These are phyloP conservation scores for Diplodia corticola DNA, from an alignment of 2,329 filamentous ascomycete genomes.

Conservation along the genomic window DNA sequence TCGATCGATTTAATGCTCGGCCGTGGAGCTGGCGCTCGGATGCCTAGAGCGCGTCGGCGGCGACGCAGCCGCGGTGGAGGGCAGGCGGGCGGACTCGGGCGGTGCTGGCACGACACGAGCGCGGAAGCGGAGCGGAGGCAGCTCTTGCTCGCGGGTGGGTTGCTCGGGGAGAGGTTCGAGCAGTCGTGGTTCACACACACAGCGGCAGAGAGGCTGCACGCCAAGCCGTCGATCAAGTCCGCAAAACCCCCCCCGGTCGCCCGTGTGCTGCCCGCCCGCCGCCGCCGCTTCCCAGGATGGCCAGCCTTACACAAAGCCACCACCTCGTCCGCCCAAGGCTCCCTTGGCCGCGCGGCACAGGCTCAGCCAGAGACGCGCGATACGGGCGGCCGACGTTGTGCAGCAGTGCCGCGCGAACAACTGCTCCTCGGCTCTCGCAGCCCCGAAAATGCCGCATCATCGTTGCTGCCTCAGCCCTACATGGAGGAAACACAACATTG, in stretches of 20 bases:
- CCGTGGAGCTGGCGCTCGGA: constrained; percentile 20
- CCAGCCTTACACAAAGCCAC: constrained; percentile 5
- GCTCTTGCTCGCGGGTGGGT: neutral
- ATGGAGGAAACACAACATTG: neutral
- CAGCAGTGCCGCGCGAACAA: neutral
- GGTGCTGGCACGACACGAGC: constrained; percentile 8
- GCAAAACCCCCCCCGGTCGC: neutral
- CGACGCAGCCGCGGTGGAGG: constrained; percentile 8
- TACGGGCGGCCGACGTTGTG: neutral
- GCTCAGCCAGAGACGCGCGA: neutral
- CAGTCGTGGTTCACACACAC: constrained; percentile 7
- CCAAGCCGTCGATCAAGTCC: constrained; percentile 13
- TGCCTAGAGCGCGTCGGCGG: constrained; percentile 4
- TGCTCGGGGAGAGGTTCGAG: neutral
- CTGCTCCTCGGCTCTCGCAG: neutral
- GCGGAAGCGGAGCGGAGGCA: neutral
- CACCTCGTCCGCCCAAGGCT: neutral
- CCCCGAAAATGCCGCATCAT: constrained; percentile 19
- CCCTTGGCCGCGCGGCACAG: neutral
- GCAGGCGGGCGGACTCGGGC: neutral
- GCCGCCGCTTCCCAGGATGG: neutral
- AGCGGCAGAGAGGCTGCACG: constrained; percentile 7
- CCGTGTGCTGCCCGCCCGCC: neutral
- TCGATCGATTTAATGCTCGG: constrained; percentile 21
- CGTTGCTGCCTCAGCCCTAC: neutral